Base-by-base conservation (phyloP, 192 early-diverging fungal genomes). In the Spizellomyces punctatus region DNA sequence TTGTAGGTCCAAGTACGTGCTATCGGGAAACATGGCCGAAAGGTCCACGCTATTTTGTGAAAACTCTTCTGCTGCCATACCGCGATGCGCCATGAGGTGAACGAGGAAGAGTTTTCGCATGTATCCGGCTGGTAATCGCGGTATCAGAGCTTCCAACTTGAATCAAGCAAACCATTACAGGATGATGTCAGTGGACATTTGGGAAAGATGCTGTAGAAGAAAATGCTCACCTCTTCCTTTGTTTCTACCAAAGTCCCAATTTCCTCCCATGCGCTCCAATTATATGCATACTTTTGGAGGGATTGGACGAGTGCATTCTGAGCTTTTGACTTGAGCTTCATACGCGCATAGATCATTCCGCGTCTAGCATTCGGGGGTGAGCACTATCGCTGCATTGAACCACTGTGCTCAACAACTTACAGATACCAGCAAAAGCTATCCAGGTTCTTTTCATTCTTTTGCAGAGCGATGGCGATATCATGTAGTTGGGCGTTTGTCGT, bases 201-300 rank as follows among this genome's bases (percentile, higher is more conserved):
- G 41, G 76, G 46, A 60, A n/a, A 10, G 22, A 45, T 17, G 6
- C 17, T 8, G 46, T 43, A 10, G n/a, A 17, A 2, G 45, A 17
- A 59, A 36, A 27, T 50, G 19, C 63, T 17, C 63, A 71, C 68
- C 46, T 63, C 45, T 44, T 58, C 47, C 42, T 44, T 47, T 5
- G 7, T 59, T 19, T 59, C 69, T 21, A 57, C 17, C 9, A 76
- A 82, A 8, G 79, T 67, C 6, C 78, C 88, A 1, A 98, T 79
- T 50, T 91, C 93, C 58, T 86, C 71, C 96, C 96, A 99, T 21
- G 94, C 93, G 58, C 89, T 92, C 94, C 94, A 98, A 76, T 95
- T 94, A 79, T 82, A 94, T 41, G 89, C 91, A 72, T 88, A 95
- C 71, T 72, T 72, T 16, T 76, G 68, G 1, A 99, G 76, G 9